Percentiles rank a stretch among this genome's conserved stretches.
Evolutionary conservation across 352 stramenopile species (phyloP).

Genomic region (Blastocystis sp.): DNA sequence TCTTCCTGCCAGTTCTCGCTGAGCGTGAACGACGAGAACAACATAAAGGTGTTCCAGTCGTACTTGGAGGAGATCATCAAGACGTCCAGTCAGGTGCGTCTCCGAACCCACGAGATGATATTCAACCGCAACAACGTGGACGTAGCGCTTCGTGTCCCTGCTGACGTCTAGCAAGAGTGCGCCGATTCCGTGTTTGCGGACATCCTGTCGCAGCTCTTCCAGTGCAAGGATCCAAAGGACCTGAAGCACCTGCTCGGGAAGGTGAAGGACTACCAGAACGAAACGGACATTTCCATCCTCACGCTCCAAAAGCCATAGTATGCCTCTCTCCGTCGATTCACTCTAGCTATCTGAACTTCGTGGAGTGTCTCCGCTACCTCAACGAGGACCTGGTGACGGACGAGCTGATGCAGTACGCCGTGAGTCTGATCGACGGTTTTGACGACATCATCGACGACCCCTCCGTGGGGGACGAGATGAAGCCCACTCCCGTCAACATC

Average conservation of each 20-base stretch:
- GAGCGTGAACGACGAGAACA: slow-evolving; percentile 45
- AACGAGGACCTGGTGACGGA: slow-evolving; percentile 46
- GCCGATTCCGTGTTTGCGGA: slow-evolving; percentile 24
- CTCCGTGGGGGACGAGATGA: slow-evolving; percentile 15
- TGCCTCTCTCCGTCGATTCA: background rate
- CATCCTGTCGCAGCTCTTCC: slow-evolving; percentile 36
- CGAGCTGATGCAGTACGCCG: slow-evolving; percentile 52
- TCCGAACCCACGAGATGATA: slow-evolving; percentile 51
- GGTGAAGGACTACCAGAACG: slow-evolving; percentile 46
- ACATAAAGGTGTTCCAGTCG: slow-evolving; percentile 36
- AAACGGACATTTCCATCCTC: slow-evolving; percentile 41
- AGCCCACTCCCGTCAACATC: slow-evolving; percentile 61
- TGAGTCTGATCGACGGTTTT: slow-evolving; percentile 25
- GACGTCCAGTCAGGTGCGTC: slow-evolving; percentile 28
- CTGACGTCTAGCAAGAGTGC: slow-evolving; percentile 44
- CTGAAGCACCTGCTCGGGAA: slow-evolving; percentile 37
- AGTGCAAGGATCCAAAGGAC: slow-evolving; percentile 26
- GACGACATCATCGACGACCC: slow-evolving; percentile 58
- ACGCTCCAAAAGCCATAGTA: slow-evolving; percentile 67
- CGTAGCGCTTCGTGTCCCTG: background rate
- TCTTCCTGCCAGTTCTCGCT: background rate
- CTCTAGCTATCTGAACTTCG: slow-evolving; percentile 61
- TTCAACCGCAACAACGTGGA: slow-evolving; percentile 55
- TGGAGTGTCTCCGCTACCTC: slow-evolving; percentile 60
- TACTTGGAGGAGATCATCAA: slow-evolving; percentile 58